Evolutionary conservation across 23 red algal genomes (phyloP).

Genomic region (Gracilariopsis chorda): DNA sequence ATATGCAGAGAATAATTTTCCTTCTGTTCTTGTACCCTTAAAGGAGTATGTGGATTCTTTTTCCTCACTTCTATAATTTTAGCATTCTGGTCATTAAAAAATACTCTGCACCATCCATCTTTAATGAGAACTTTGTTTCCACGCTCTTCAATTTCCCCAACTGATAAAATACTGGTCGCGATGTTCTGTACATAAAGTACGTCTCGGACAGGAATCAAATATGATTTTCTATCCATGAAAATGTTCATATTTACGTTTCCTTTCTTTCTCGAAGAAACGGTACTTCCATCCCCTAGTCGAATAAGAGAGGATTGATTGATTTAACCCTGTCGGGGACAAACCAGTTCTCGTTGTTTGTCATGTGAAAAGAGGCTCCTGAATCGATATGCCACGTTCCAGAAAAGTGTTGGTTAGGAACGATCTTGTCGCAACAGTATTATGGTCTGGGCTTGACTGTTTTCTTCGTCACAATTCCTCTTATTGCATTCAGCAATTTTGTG

Average conservation of each 20-base stretch:
- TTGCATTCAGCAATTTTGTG: too few species aligned
- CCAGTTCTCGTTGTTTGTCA: not conserved
- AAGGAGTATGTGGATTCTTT: not conserved
- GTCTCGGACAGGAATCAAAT: not conserved
- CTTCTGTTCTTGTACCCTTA: not conserved
- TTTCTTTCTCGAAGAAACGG: not conserved
- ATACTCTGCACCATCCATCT: not conserved
- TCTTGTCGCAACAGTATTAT: too few species aligned
- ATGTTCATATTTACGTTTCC: not conserved
- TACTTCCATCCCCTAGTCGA: not conserved
- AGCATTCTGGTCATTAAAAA: not conserved
- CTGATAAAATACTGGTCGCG: not conserved
- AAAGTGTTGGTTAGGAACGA: too few species aligned
- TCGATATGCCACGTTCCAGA: not conserved
- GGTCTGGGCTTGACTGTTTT: too few species aligned
- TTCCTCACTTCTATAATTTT: not conserved
- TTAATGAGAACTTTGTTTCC: not conserved
- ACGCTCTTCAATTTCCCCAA: not conserved
- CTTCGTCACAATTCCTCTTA: too few species aligned
- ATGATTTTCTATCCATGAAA: not conserved
- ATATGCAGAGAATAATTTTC: not conserved
- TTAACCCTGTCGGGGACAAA: not conserved
- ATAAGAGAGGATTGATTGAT: not conserved
- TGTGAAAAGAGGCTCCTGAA: constrained; percentile 4
- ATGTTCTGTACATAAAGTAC: not conserved